These are phyloP conservation scores for Epichloe brachyelytri DNA, from an alignment of 2,329 filamentous ascomycete genomes.

Conservation along the genomic window DNA sequence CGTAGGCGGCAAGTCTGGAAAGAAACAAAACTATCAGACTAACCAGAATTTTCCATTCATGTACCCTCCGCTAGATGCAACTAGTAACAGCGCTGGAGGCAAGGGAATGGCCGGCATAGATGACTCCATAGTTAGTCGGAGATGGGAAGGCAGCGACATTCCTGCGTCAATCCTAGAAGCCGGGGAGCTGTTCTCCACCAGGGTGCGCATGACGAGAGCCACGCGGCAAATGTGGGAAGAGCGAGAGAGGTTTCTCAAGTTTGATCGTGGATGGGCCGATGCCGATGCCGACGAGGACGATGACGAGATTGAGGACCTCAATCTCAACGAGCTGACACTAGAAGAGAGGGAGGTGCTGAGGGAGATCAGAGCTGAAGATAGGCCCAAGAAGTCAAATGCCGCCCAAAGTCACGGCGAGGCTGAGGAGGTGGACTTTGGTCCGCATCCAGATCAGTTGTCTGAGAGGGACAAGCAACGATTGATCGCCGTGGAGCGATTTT, in stretches of 20 bases:
- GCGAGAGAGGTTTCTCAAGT: conserved; percentile 79
- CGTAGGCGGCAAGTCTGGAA: conserved; percentile 80
- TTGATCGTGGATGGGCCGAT: conserved; percentile 76
- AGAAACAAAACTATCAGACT: conserved; percentile 98
- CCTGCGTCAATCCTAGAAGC: conserved; percentile 92
- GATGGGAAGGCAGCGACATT: conserved; percentile 89
- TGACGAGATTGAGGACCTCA: conserved; percentile 34
- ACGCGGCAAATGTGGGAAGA: conserved; percentile 94
- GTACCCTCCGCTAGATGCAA: conserved; percentile 83
- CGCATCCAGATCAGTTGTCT: conserved; percentile 32
- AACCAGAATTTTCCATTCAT: conserved; percentile 98
- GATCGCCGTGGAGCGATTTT: conserved; percentile 67
- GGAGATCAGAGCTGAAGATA: conserved; percentile 26
- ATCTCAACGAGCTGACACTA: conserved; percentile 29
- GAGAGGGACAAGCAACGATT: conserved; percentile 51
- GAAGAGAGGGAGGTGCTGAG: conserved; percentile 30
- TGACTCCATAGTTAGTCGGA: conserved; percentile 65
- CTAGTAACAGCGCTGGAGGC: conserved; percentile 79
- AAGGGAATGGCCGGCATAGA: conserved; percentile 75
- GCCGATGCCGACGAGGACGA: conserved; percentile 25
- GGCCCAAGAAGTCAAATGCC: conserved; percentile 12
- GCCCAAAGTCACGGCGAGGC: conserved; percentile 11
- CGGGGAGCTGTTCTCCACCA: conserved; percentile 76
- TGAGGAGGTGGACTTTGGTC: conserved; percentile 31
- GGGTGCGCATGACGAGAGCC: conserved; percentile 82